A percentile compares a stretch with the other conserved stretches of the same genome.
Conservation (phyloP, 805 yeast species). For the Tetrapisispora pingtungensis region DNA sequence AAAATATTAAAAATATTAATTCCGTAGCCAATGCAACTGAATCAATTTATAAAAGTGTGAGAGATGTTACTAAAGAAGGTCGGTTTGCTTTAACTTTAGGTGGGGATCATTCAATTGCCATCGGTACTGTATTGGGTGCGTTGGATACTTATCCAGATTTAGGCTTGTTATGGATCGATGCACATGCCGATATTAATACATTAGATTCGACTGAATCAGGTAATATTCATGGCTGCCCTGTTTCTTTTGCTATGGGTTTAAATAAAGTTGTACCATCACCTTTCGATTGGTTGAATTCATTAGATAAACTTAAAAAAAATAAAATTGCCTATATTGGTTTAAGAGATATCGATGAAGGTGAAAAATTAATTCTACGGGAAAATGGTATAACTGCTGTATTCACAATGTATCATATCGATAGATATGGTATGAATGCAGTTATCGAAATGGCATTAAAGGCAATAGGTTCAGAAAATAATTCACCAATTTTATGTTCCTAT, state of each 20-base stretch:
- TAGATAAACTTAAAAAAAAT: slow-evolving; percentile 51
- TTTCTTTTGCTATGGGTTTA: slow-evolving; percentile 79
- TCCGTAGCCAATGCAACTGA: slow-evolving; percentile 68
- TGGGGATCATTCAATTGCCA: slow-evolving; percentile 95
- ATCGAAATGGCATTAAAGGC: slow-evolving; percentile 81
- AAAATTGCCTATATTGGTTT: slow-evolving; percentile 88
- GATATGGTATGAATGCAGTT: slow-evolving; percentile 84
- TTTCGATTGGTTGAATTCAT: slow-evolving; percentile 21
- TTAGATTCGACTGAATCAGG: slow-evolving; percentile 77
- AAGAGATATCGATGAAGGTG: slow-evolving; percentile 86
- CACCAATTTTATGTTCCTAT: slow-evolving; percentile 83
- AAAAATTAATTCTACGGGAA: slow-evolving; percentile 62
- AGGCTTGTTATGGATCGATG: slow-evolving; percentile 91
- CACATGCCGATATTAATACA: slow-evolving; percentile 95
- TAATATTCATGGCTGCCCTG: slow-evolving; percentile 94
- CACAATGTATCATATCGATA: slow-evolving; percentile 94
- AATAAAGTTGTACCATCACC: slow-evolving; percentile 30
- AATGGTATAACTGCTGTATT: slow-evolving; percentile 62
- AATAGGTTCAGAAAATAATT: slow-evolving; percentile 58
- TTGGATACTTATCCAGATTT: slow-evolving; percentile 74
- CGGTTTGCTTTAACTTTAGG: slow-evolving; percentile 64
- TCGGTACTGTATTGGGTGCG: slow-evolving; percentile 84
- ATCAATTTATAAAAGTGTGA: slow-evolving; percentile 52
- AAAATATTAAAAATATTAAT: slow-evolving; percentile 41
- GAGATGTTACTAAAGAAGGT: slow-evolving; percentile 36